Evolutionary conservation across 2,329 filamentous ascomycete genomes (phyloP), one percentile per base, ranked within the genome.

Genomic region (Kalmusia sp.): DNA sequence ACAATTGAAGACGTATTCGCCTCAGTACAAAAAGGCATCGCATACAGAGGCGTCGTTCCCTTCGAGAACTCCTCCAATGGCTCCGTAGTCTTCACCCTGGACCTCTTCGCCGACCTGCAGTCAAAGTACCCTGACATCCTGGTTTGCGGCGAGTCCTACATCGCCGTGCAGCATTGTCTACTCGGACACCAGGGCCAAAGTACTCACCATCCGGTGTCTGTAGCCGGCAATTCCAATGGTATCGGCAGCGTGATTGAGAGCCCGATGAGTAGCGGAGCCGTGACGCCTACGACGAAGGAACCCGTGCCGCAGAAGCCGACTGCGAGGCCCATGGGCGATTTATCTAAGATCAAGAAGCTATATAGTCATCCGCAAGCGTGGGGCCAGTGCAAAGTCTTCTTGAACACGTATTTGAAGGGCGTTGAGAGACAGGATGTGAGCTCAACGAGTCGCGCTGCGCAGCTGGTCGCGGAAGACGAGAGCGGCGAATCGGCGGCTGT

Each of bases 1-100:
- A 79, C 76, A 46, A 84, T 85, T 63, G 73, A 76, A 62, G 91
- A 95, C 69, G 87, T 96, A 64, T 96, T 97, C 73, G 81, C 87
- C 45, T 82, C 87, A 14, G 89, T 96, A 5, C 91, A 96, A 68
- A 80, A 81, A 31, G 82, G 84, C 52, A 71, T 78, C 38, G 85
- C 85, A 0, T 76, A 83, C 47, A 87, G 87, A 51, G 95, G 93
- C 62, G 90, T 98, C 27, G 90, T 97, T 1, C 95, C 95, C 6
- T 93, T 96, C 75, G 93, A 98, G 72, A 99, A 99, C 79, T 96
- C 91, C 34, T 93, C 91, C 70, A 96, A 98, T 75, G 95, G 95
- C 67, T 88, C 89, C 49, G 95, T 99, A 44, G 87, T 95, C 51
- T 90, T 92, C 73, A 96, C 93, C 0, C 84, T 98, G 21, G 93